Evolutionary conservation across 148 eudicot species (phyloP).

Genomic region (Polygonum aviculare): DNA sequence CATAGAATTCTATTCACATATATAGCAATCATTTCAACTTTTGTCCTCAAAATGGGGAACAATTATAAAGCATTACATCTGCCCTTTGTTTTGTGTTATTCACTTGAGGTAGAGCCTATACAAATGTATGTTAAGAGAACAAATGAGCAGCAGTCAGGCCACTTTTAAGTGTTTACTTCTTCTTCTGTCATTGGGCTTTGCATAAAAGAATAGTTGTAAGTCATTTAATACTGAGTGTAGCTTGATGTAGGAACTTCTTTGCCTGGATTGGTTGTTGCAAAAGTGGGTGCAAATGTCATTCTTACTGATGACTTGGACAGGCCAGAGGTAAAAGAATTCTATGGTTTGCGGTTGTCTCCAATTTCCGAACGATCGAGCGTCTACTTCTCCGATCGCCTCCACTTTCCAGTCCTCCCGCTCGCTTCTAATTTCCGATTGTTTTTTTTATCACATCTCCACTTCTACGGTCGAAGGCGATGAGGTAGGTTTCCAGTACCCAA

Average conservation of each 20-base stretch:
- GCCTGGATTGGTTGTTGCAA: conserved; percentile 95
- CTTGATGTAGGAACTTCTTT: conserved; percentile 94
- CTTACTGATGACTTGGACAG: conserved; percentile 58
- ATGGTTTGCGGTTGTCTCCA: no score
- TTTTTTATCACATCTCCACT: no score
- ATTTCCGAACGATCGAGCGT: no score
- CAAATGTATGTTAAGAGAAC: background rate
- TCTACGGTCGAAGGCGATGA: no score
- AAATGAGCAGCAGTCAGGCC: background rate
- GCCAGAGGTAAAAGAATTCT: conserved; percentile 76
- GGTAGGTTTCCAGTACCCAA: no score
- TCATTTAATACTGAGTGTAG: conserved; percentile 25
- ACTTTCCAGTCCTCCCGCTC: no score
- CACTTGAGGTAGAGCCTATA: background rate
- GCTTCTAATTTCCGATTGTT: no score
- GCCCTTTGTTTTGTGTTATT: background rate
- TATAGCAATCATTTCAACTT: background rate
- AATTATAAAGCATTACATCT: background rate
- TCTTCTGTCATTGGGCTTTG: background rate
- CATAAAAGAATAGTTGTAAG: background rate
- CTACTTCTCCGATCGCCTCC: no score
- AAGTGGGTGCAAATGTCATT: conserved; percentile 79
- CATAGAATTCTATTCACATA: no score
- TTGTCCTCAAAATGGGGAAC: background rate
- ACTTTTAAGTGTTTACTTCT: background rate